These are phyloP conservation scores for Collybia sp. DNA, from an alignment of 768 basidiomycete genomes.

Conservation along the genomic window DNA sequence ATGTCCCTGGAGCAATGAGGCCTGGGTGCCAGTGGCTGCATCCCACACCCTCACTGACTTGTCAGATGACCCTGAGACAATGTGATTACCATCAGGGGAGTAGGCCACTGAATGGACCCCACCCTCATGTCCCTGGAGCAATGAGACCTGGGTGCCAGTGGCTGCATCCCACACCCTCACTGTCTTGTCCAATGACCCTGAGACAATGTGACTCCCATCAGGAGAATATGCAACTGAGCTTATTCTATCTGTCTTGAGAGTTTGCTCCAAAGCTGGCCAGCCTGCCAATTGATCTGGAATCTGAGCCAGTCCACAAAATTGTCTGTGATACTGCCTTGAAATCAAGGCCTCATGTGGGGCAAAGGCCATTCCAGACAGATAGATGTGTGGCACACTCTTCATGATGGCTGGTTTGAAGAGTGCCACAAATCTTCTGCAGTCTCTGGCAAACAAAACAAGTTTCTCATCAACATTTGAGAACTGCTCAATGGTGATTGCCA, in stretches of 20 bases:
- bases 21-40: too few species aligned
- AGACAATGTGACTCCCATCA: slow-evolving; percentile 12
- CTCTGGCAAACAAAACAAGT: slow-evolving; percentile 8
- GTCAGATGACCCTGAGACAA: too few species aligned
- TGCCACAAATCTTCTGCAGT: slow-evolving; percentile 22
- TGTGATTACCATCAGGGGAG: too few species aligned
- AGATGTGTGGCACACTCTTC: slow-evolving; percentile 29
- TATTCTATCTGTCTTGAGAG: neutral
- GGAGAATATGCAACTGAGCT: slow-evolving; percentile 14
- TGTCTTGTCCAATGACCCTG: slow-evolving; percentile 12
- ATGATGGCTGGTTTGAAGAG: slow-evolving; percentile 22
- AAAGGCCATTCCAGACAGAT: slow-evolving; percentile 33
- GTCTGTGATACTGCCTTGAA: slow-evolving; percentile 4
- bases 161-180: slow-evolving; percentile 12
- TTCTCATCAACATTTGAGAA: neutral
- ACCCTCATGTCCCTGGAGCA: slow-evolving; percentile 5
- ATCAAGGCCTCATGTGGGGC: slow-evolving; percentile 20
- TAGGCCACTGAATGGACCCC: neutral
- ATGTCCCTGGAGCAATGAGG: slow-evolving; percentile 9
- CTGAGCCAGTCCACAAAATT: too few species aligned
- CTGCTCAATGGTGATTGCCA: slow-evolving; percentile 1
- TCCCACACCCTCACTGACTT: too few species aligned
- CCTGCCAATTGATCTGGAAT: too few species aligned
- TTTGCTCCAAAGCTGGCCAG: too few species aligned
- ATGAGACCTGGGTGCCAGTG: neutral